Evolutionary conservation across 2,329 filamentous ascomycete genomes (phyloP), one percentile per base, ranked within the genome.

Genomic region (Blastomyces gilchristii): DNA sequence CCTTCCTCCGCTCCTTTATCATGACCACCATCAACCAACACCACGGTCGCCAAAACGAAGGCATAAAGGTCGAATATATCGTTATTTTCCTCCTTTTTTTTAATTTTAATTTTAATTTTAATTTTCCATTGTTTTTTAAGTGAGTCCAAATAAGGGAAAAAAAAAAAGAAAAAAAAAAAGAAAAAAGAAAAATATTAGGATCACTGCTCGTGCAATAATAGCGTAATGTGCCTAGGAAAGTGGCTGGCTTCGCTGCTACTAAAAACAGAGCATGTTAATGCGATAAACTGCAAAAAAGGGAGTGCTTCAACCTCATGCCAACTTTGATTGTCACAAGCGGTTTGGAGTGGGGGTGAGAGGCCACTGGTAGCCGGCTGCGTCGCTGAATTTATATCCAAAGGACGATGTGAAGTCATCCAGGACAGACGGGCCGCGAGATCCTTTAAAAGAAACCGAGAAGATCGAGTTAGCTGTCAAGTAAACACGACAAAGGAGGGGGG

Each of bases 311-410:
- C 39, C 18, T 58, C 57, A 58, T 31, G 57, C 39, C 14, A 58
- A 14, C 37, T 58, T 58, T 58, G 57, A 58, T 58, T 58, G 57
- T 85, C 87, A 95, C 83, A 95, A 85, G 82, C 92, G 91, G 83
- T 90, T 92, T 64, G 85, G 85, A 63, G 83, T 80, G 67, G 86
- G 86, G 64, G 88, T 90, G 64, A 90, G 89, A 45, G 91, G 90
- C 92, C 92, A 97, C 79, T 96, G 91, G 80, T 96, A 96, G 63
- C 92, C 92, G 69, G 92, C 90, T 66, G 92, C 91, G 72, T 99
- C 94, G 74, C 90, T 95, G 82, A 99, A 99, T 79, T 96, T 97
- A 84, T 99, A 99, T 67, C 94, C 94, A 75, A 96, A 99, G 6
- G 92, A 96, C 50, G 92, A 89, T 41, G 93, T 97, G 80, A 99